phyloP scores from a whole-genome alignment of 1,139 yeast species.

The Yamadazyma pseudoaaseri region DNA sequence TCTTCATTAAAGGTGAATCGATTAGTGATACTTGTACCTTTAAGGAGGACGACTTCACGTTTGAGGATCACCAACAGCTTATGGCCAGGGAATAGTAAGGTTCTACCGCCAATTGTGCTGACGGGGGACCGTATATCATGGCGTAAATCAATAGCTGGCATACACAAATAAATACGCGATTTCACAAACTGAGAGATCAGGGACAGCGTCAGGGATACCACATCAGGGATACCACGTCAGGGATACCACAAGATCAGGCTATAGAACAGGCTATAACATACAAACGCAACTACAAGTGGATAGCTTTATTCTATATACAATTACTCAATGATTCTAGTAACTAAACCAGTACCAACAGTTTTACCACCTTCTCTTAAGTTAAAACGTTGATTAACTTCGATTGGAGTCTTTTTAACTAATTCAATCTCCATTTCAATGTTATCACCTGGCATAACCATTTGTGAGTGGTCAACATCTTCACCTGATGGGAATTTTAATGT shows the following conservation, averaged over 20 bases:
- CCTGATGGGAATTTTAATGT: conserved; percentile 89
- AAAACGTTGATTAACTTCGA: conserved; percentile 97
- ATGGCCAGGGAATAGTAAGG: conserved; percentile 26
- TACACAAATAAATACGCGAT: no score
- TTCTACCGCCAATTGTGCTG: conserved; percentile 7
- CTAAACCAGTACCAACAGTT: conserved; percentile 98
- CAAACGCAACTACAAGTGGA: no score
- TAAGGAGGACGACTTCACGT: conserved; percentile 25
- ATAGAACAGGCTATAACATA: no score
- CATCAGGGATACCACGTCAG: no score
- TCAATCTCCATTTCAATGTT: conserved; percentile 95
- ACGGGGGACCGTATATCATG: conserved; percentile 6
- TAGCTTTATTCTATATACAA: conserved; percentile 3
- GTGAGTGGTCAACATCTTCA: conserved; percentile 75
- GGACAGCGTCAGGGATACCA: no score
- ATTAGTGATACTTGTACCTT: conserved; percentile 49
- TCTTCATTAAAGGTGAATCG: conserved; percentile 49
- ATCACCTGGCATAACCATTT: conserved; percentile 97
- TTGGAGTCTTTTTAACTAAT: conserved; percentile 86
- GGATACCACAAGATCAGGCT: no score
- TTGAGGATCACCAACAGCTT: conserved; percentile 28
- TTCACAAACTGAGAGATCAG: no score
- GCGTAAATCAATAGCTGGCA: conserved; percentile 12
- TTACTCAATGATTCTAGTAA: conserved; percentile 87
- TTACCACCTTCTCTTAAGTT: conserved; percentile 99